Conservation (phyloP, 1,139 yeast species). For the Pichia sp. region DNA sequence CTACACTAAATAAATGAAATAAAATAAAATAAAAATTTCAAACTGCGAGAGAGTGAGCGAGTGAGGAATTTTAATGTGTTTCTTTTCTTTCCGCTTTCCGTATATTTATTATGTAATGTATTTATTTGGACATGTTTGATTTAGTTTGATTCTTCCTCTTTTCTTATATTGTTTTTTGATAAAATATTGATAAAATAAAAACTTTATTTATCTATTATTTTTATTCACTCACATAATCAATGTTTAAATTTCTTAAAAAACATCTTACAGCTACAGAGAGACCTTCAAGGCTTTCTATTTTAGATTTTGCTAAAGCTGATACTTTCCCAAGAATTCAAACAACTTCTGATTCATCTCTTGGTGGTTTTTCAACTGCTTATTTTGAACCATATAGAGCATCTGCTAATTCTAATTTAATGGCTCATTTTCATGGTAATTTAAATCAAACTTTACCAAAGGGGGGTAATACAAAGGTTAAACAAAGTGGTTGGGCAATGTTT, state of each 20-base stretch:
- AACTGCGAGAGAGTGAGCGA: no score
- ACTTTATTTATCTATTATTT: slow-evolving; percentile 33
- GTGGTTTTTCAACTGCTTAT: slow-evolving; percentile 68
- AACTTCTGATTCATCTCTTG: slow-evolving; percentile 67
- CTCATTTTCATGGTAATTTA: slow-evolving; percentile 64
- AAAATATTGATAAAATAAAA: no score
- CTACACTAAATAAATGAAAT: no score
- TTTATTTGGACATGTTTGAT: no score
- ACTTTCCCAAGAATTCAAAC: slow-evolving; percentile 47
- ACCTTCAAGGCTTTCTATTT: slow-evolving; percentile 32
- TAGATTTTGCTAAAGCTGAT: slow-evolving; percentile 49
- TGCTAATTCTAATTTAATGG: slow-evolving; percentile 31
- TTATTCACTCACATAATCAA: slow-evolving; percentile 8
- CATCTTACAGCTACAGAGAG: slow-evolving; percentile 40
- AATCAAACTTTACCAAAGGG: slow-evolving; percentile 69
- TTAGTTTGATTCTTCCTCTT: no score
- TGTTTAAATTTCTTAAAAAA: slow-evolving; percentile 58
- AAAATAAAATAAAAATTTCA: no score
- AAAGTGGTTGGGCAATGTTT: slow-evolving; percentile 85
- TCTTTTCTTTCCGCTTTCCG: no score
- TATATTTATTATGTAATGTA: no score
- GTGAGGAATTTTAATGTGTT: no score
- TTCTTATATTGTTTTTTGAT: no score
- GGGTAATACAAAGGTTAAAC: slow-evolving; percentile 40
- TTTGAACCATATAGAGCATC: slow-evolving; percentile 32